These are phyloP conservation scores for Phaeosphaeriaceae sp. DNA, from an alignment of 2,329 filamentous ascomycete species.

Conservation along the genomic window DNA sequence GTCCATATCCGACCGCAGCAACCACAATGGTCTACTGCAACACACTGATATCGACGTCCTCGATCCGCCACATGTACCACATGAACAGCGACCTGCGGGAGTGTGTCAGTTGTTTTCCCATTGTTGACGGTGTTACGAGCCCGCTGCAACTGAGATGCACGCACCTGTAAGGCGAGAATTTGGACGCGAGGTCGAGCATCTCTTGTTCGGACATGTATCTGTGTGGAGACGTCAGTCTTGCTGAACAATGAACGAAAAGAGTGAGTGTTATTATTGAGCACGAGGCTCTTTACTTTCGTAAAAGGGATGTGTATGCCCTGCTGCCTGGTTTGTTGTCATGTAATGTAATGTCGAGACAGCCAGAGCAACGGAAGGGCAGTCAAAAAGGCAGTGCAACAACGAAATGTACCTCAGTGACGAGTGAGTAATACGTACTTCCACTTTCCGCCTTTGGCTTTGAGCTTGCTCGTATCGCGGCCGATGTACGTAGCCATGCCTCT, in stretches of 20 bases:
- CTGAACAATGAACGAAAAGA: not conserved
- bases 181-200: slow-evolving; percentile 82
- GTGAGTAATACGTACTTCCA: slow-evolving; percentile 68
- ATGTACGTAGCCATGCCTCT: slow-evolving; percentile 89
- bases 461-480: slow-evolving; percentile 81
- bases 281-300: slow-evolving; percentile 16
- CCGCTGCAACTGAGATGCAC: slow-evolving; percentile 29
- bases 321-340: not conserved
- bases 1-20: not conserved
- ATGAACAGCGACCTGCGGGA: slow-evolving; percentile 79
- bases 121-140: not conserved
- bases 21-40: slow-evolving; percentile 37
- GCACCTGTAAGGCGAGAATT: slow-evolving; percentile 81
- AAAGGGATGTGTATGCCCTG: no score
- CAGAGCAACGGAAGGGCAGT: not conserved
- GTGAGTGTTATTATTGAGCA: not conserved
- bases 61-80: slow-evolving; percentile 98
- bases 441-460: slow-evolving; percentile 82
- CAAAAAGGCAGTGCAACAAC: not conserved
- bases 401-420: not conserved
- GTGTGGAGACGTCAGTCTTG: not conserved
- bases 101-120: not conserved
- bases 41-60: slow-evolving; percentile 74
- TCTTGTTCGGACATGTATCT: slow-evolving; percentile 90
- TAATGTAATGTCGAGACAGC: not conserved